Evolutionary conservation across 331 rosid species (phyloP).

Genomic region (Cydonia oblonga): DNA sequence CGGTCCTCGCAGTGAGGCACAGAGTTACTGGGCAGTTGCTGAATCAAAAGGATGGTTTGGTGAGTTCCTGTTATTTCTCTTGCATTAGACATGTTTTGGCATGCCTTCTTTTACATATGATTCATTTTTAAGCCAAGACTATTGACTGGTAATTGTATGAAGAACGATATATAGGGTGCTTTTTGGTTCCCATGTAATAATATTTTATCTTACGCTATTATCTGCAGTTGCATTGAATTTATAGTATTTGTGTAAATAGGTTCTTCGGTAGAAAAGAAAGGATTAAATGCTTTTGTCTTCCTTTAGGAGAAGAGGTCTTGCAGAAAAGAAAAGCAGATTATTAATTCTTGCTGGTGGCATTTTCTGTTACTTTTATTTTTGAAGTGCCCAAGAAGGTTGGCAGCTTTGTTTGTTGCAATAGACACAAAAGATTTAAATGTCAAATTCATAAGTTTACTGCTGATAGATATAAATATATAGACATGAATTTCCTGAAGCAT

Average conservation of each 20-base stretch:
- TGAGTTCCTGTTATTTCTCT: conserved; percentile 28
- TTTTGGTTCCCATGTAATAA: background rate
- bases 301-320: background rate
- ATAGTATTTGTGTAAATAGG: background rate
- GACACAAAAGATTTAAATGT: background rate
- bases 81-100: background rate
- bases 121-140: background rate
- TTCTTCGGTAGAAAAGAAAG: background rate
- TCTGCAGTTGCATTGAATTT: background rate
- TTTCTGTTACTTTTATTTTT: background rate
- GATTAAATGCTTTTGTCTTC: background rate
- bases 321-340: background rate
- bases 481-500: background rate
- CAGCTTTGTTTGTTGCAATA: background rate
- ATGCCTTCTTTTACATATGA: background rate
- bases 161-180: background rate
- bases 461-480: background rate
- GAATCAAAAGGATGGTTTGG: conserved; percentile 86
- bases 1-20: conserved; percentile 92
- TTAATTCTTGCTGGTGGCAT: background rate
- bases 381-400: background rate
- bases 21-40: conserved; percentile 94
- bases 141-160: background rate
- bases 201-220: background rate
- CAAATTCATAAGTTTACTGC: background rate